phyloP scores from a whole-genome alignment of 1,284 basidiomycete genomes.

The Cryptococcus sp. region DNA sequence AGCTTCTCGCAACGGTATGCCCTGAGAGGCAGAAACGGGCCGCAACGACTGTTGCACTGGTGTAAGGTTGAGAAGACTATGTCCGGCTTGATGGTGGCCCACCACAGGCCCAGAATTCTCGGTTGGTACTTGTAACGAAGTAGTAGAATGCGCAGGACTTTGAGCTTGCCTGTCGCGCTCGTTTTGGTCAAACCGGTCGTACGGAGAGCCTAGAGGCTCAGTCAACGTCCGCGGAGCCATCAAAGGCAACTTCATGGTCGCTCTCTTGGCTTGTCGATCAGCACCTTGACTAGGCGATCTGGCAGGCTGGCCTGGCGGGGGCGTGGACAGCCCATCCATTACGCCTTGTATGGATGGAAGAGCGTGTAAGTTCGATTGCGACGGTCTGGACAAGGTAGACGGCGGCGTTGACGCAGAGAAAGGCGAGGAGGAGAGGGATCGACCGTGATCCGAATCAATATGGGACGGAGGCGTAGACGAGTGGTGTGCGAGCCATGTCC shows the following conservation, averaged over 20 bases:
- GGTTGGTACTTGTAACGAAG: background rate
- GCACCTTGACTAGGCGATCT: background rate
- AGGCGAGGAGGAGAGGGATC: background rate
- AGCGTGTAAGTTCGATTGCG: background rate
- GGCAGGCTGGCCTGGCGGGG: background rate
- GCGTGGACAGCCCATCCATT: background rate
- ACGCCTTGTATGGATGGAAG: conserved; percentile 6
- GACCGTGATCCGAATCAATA: background rate
- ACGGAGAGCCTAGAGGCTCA: background rate
- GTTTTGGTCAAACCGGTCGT: background rate
- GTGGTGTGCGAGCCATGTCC: background rate
- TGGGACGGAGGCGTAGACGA: background rate
- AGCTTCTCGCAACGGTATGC: background rate
- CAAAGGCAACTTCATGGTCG: background rate
- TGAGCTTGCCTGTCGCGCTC: background rate
- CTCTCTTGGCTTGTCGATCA: background rate
- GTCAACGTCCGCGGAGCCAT: background rate
- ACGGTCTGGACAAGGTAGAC: background rate
- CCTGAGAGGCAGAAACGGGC: background rate
- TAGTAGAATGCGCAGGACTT: background rate
- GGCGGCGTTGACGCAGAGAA: background rate
- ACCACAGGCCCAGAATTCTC: background rate
- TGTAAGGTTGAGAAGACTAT: background rate
- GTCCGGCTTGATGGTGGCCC: background rate
- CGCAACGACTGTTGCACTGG: background rate